Conservation (phyloP, 495 filamentous ascomycete species). For the Eremomyces bilateralis region DNA sequence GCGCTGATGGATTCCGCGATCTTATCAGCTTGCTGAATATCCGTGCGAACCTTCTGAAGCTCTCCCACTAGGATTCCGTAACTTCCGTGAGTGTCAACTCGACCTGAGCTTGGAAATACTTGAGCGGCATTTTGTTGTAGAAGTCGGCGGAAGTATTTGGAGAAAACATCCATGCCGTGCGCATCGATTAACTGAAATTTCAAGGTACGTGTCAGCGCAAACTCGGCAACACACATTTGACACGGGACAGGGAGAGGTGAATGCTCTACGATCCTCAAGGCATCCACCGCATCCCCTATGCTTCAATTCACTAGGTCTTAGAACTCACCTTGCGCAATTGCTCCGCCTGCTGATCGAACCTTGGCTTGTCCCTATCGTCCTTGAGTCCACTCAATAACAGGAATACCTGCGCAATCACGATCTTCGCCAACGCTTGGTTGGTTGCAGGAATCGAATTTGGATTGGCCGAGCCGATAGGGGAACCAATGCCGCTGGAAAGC, state of each 20-base stretch:
- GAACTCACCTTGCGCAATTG: constrained; percentile 88
- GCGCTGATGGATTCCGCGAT: constrained; percentile 85
- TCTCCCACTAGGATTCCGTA: constrained; percentile 64
- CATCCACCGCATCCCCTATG: too few relatives aligned
- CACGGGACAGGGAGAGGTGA: constrained; percentile 18
- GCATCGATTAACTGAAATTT: constrained; percentile 57
- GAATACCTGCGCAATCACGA: constrained; percentile 86
- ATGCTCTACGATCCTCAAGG: too few relatives aligned
- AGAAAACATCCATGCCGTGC: constrained; percentile 91
- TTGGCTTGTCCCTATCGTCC: constrained; percentile 70
- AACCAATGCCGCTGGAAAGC: constrained; percentile 33
- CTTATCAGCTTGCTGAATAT: constrained; percentile 60
- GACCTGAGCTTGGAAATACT: constrained; percentile 57
- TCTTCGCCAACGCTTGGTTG: constrained; percentile 37
- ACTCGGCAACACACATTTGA: constrained; percentile 1
- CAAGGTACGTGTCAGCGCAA: not conserved
- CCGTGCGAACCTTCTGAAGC: constrained; percentile 63
- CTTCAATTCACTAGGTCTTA: too few relatives aligned
- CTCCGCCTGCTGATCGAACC: constrained; percentile 85
- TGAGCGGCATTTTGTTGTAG: constrained; percentile 64
- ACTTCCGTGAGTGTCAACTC: constrained; percentile 48
- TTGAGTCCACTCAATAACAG: constrained; percentile 82
- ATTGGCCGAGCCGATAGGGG: constrained; percentile 34
- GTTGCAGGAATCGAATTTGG: constrained; percentile 10
- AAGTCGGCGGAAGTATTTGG: constrained; percentile 77